Conservation (phyloP, 805 yeast genomes). For the Komagataella ulmi region DNA sequence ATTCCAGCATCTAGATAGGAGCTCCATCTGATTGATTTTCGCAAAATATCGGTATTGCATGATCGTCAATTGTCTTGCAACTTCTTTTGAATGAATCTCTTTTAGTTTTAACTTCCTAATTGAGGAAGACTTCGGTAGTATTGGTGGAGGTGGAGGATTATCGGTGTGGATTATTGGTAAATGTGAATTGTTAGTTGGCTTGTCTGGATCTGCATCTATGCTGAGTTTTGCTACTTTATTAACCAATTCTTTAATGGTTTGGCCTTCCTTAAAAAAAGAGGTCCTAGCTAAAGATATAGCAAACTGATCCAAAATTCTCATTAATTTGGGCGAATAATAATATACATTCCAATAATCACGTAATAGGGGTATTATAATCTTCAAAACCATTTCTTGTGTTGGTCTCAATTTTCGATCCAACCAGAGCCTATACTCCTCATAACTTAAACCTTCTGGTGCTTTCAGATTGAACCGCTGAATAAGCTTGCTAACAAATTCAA, state of each 20-base stretch:
- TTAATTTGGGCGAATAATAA: constrained; percentile 33
- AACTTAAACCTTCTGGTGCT: constrained; percentile 82
- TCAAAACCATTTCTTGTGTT: constrained; percentile 51
- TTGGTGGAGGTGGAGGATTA: constrained; percentile 6
- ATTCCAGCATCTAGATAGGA: constrained; percentile 69
- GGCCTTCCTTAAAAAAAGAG: neutral
- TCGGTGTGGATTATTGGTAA: neutral
- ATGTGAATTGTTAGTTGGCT: neutral
- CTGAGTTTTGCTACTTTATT: neutral
- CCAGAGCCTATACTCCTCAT: constrained; percentile 75
- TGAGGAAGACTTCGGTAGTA: constrained; percentile 6
- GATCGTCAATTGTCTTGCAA: constrained; percentile 80
- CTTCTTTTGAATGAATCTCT: constrained; percentile 60
- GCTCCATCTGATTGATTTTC: constrained; percentile 58
- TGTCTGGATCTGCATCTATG: neutral
- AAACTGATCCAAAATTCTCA: constrained; percentile 15
- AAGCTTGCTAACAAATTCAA: constrained; percentile 44
- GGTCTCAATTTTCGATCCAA: constrained; percentile 55
- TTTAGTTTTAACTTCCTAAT: constrained; percentile 32
- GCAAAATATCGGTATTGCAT: constrained; percentile 58
- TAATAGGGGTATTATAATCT: constrained; percentile 51
- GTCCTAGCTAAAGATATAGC: constrained; percentile 5
- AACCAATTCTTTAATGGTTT: neutral
- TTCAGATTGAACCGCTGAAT: constrained; percentile 52
- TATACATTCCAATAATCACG: constrained; percentile 59